A percentile compares a stretch with the other conserved stretches of the same genome.
Conservation (phyloP, 2,329 filamentous ascomycete genomes). For the Epichloe elymi region DNA sequence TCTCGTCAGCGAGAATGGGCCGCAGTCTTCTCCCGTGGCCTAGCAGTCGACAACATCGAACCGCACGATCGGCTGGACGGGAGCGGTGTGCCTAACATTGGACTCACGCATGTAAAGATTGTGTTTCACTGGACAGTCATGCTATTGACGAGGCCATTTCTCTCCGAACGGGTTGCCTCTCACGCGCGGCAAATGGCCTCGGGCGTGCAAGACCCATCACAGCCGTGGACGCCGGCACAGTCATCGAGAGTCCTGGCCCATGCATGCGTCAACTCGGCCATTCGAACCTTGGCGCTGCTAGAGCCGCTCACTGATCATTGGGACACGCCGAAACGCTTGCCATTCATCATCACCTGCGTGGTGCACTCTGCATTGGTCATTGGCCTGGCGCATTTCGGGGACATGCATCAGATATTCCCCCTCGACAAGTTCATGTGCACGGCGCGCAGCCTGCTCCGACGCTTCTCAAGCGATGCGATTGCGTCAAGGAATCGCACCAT, state of each 20-base stretch:
- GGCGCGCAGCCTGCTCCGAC: slow-evolving; percentile 10
- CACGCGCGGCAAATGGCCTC: slow-evolving; percentile 6
- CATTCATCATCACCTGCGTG: slow-evolving; percentile 28
- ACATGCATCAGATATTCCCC: slow-evolving; percentile 22
- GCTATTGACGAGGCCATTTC: slow-evolving; percentile 18
- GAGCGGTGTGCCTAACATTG: neutral
- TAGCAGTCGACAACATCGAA: slow-evolving; percentile 8
- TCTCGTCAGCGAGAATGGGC: slow-evolving; percentile 17
- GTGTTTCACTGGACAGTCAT: slow-evolving; percentile 23
- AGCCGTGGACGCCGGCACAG: neutral
- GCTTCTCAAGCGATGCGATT: slow-evolving; percentile 13
- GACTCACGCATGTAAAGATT: slow-evolving; percentile 14
- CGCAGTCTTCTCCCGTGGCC: slow-evolving; percentile 11
- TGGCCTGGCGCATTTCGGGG: slow-evolving; percentile 27
- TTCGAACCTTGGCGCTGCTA: slow-evolving; percentile 22
- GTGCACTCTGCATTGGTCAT: slow-evolving; percentile 29
- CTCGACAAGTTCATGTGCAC: slow-evolving; percentile 10
- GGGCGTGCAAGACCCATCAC: neutral
- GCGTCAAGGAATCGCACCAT: slow-evolving; percentile 12
- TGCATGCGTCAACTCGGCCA: slow-evolving; percentile 18
- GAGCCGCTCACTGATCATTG: slow-evolving; percentile 18
- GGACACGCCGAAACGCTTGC: slow-evolving; percentile 23
- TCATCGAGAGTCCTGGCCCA: slow-evolving; percentile 10
- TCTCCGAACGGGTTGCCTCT: slow-evolving; percentile 14
- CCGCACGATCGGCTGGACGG: neutral